phyloP scores from a whole-genome alignment of 257 asterid genomes.

The Scutellaria galericulata region DNA sequence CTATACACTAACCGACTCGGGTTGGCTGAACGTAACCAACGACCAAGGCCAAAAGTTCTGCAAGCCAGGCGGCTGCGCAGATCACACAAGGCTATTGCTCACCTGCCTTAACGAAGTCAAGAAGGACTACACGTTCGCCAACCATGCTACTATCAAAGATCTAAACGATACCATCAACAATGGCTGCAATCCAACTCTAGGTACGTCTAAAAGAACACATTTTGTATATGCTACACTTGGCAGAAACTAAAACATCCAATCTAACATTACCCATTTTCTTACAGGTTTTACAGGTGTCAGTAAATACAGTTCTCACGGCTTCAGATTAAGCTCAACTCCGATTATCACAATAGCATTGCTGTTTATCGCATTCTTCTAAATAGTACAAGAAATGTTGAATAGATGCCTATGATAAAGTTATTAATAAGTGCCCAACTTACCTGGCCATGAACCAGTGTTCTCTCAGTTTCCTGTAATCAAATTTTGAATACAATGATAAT shows the following conservation, averaged over 20 bases:
- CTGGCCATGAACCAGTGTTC: background rate
- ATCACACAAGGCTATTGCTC: constrained; percentile 48
- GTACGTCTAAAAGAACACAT: constrained; percentile 16
- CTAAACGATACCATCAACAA: constrained; percentile 40
- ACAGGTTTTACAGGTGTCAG: constrained; percentile 57
- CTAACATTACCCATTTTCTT: background rate
- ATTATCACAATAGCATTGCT: constrained; percentile 3
- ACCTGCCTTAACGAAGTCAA: constrained; percentile 51
- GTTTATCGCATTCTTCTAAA: constrained; percentile 16
- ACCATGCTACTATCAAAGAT: constrained; percentile 48
- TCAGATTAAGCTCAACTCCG: constrained; percentile 29
- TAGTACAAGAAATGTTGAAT: background rate
- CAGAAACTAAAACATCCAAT: background rate
- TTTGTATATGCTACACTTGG: no score
- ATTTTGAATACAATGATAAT: background rate
- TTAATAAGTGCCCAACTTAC: constrained; percentile 17
- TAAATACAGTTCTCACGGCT: constrained; percentile 18
- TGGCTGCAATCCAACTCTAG: constrained; percentile 45
- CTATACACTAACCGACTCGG: constrained; percentile 37
- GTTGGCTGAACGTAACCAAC: constrained; percentile 58
- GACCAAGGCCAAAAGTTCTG: constrained; percentile 49
- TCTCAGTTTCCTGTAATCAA: background rate
- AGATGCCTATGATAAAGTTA: constrained; percentile 15
- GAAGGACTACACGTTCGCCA: constrained; percentile 51
- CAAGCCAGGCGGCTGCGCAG: constrained; percentile 45